phyloP scores from a whole-genome alignment of 2,329 filamentous ascomycete species.

The Colletotrichum scovillei region DNA sequence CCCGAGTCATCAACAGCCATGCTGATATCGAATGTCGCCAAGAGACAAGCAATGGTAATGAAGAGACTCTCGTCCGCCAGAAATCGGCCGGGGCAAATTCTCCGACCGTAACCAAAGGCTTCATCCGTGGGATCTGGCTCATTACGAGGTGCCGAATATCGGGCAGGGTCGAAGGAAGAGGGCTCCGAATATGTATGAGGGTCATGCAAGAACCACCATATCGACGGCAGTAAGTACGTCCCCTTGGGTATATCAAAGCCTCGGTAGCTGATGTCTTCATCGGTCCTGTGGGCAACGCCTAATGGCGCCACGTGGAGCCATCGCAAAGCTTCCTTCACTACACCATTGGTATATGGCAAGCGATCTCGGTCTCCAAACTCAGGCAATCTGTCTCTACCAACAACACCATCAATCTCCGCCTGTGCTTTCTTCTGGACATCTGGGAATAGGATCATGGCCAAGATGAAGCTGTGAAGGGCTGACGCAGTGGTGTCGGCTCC shows the following conservation, averaged over 20 bases:
- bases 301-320: conserved; percentile 66
- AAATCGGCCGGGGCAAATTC: conserved; percentile 36
- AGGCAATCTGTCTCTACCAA: conserved; percentile 60
- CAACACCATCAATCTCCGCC: conserved; percentile 61
- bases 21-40: conserved; percentile 59
- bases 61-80: conserved; percentile 35
- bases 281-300: conserved; percentile 48
- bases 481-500: conserved; percentile 40
- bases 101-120: conserved; percentile 37
- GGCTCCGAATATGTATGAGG: conserved; percentile 69
- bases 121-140: conserved; percentile 33
- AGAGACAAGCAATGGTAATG: conserved; percentile 49
- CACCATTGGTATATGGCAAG: conserved; percentile 63
- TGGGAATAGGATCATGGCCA: conserved; percentile 59
- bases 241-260: conserved; percentile 28
- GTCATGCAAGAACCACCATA: conserved; percentile 66
- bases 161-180: conserved; percentile 45
- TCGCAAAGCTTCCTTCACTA: conserved; percentile 66
- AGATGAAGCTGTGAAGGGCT: conserved; percentile 53
- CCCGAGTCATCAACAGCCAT: conserved; percentile 48
- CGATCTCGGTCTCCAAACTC: conserved; percentile 57
- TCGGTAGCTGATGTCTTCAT: conserved; percentile 32
- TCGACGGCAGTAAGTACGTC: conserved; percentile 38
- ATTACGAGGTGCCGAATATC: conserved; percentile 40
- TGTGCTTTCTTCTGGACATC: conserved; percentile 59